Conservation (phyloP, 768 basidiomycete genomes). For the Boletellus emodensis region DNA sequence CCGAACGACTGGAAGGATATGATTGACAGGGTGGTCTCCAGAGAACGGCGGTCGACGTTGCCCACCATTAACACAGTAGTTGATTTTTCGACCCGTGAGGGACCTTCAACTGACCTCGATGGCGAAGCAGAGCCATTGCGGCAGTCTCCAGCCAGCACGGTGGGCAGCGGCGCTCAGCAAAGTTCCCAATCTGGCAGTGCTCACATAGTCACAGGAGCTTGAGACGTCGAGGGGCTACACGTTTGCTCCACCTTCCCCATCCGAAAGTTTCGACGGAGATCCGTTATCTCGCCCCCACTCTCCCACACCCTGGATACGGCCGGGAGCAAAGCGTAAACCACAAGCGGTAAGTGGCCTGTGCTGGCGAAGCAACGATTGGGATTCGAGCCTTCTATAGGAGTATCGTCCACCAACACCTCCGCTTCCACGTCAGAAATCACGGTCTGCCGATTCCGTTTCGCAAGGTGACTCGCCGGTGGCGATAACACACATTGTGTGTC, state of each 20-base stretch:
- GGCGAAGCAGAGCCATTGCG: constrained; percentile 26
- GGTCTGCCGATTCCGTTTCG: constrained; percentile 24
- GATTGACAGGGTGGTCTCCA: constrained; percentile 32
- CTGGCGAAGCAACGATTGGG: neutral
- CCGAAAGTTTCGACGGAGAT: constrained; percentile 32
- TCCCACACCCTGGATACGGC: constrained; percentile 33
- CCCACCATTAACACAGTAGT: constrained; percentile 33
- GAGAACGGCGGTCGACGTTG: constrained; percentile 29
- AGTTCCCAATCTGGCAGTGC: constrained; percentile 21
- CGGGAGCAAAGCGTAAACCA: constrained; percentile 22
- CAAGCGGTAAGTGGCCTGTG: constrained; percentile 22
- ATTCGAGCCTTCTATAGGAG: constrained; percentile 30
- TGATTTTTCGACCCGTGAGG: constrained; percentile 27
- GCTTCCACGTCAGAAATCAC: constrained; percentile 38
- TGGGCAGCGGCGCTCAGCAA: constrained; percentile 29
- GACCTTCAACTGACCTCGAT: constrained; percentile 21
- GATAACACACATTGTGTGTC: constrained; percentile 25
- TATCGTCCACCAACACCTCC: constrained; percentile 63
- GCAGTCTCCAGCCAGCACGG: constrained; percentile 33
- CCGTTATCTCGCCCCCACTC: constrained; percentile 34
- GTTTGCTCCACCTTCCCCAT: constrained; percentile 33
- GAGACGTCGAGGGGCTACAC: constrained; percentile 28
- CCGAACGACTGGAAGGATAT: constrained; percentile 35
- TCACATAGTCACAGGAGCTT: constrained; percentile 32
- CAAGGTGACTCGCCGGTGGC: constrained; percentile 32